phyloP scores from a whole-genome alignment of 1,139 yeast species.

The Geotrichum europaeum region DNA sequence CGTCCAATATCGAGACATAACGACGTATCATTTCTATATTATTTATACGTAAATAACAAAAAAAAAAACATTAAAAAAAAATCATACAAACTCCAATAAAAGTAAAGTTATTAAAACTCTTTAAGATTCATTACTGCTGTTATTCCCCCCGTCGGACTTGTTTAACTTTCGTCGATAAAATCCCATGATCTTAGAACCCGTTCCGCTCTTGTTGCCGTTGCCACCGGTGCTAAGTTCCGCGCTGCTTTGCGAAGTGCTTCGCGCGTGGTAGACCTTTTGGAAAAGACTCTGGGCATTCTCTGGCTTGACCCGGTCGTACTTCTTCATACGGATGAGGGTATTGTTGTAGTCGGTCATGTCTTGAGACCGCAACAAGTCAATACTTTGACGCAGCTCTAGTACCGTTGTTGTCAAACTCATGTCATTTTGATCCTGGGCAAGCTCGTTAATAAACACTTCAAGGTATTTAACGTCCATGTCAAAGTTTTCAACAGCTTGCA shows the following conservation, averaged over 20 bases:
- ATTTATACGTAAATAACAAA: too few relatives aligned
- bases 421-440: constrained; percentile 35
- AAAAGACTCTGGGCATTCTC: constrained; percentile 51
- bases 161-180: constrained; percentile 14
- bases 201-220: not conserved
- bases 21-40: too few relatives aligned
- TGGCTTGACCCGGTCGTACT: constrained; percentile 55
- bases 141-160: constrained; percentile 1
- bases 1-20: too few relatives aligned
- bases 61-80: not conserved
- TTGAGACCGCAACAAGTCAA: constrained; percentile 46
- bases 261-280: constrained; percentile 34
- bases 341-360: constrained; percentile 51
- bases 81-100: not conserved
- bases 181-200: constrained; percentile 16
- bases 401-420: constrained; percentile 41
- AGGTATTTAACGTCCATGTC: constrained; percentile 56
- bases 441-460: constrained; percentile 45
- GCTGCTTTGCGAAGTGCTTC: constrained; percentile 44
- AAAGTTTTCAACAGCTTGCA: constrained; percentile 52
- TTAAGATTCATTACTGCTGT: not conserved
- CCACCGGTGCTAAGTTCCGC: constrained; percentile 2
- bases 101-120: not conserved
- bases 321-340: constrained; percentile 49
- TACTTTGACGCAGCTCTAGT: constrained; percentile 55